A percentile compares a stretch with the other conserved stretches of the same genome.
Evolutionary conservation across 2,329 filamentous ascomycete species (phyloP).

Genomic region (Clonostachys byssicola): DNA sequence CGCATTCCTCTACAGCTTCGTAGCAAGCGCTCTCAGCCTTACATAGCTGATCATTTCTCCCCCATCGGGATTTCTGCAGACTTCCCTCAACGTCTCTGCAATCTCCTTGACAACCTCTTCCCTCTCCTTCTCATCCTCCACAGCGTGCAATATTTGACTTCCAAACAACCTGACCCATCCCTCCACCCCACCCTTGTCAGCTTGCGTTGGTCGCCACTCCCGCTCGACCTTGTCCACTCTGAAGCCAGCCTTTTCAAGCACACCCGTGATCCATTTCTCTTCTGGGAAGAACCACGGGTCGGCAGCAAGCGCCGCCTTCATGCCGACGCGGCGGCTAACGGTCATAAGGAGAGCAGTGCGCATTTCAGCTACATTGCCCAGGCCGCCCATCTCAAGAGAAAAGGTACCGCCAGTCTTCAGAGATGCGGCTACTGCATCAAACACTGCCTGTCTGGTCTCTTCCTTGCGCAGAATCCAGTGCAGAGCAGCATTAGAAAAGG

Average conservation of each 20-base stretch:
- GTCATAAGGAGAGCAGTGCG: constrained; percentile 51
- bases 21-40: constrained; percentile 42
- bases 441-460: constrained; percentile 41
- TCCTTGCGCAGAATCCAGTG: constrained; percentile 58
- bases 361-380: constrained; percentile 64
- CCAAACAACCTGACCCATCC: constrained; percentile 66
- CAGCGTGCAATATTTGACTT: constrained; percentile 49
- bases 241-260: constrained; percentile 40
- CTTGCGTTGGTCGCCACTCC: constrained; percentile 61
- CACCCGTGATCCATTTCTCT: constrained; percentile 49
- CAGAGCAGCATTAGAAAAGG: constrained; percentile 63
- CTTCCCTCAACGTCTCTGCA: constrained; percentile 46
- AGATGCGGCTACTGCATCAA: constrained; percentile 43
- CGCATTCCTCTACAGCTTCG: constrained; percentile 19
- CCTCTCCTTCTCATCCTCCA: constrained; percentile 38
- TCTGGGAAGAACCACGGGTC: constrained; percentile 73
- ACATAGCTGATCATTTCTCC: constrained; percentile 52
- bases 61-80: constrained; percentile 52
- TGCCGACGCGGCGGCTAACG: constrained; percentile 43
- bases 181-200: constrained; percentile 54
- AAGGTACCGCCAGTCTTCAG: constrained; percentile 54
- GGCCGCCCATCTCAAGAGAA: constrained; percentile 68
- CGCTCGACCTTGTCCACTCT: constrained; percentile 49
- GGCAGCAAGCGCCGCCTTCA: constrained; percentile 39
- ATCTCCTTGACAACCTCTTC: constrained; percentile 51